Evolutionary conservation across 441 rosid genomes (phyloP).

Genomic region (Rhodomyrtus psidioides): DNA sequence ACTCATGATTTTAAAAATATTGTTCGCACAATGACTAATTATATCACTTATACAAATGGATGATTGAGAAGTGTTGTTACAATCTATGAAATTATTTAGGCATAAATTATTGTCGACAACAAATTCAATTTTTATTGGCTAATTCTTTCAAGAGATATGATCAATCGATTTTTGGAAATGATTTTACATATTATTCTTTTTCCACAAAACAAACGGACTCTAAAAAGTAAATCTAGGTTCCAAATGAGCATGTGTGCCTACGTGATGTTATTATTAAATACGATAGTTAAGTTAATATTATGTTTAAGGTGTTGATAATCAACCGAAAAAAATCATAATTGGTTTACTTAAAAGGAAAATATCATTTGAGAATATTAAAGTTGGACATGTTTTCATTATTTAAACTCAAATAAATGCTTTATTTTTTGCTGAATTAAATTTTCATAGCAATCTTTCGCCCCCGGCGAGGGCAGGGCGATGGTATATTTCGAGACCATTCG

Average conservation of each 20-base stretch:
- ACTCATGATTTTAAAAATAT: neutral
- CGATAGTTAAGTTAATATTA: neutral
- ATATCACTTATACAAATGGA: neutral
- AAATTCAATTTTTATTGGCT: neutral
- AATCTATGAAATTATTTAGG: fast-evolving
- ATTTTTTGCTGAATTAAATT: too few species aligned
- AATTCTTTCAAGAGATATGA: too few species aligned
- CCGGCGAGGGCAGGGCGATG: too few species aligned
- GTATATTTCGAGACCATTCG: too few species aligned
- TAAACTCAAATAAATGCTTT: neutral
- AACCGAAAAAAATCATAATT: neutral
- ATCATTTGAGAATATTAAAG: neutral
- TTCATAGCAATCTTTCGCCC: too few species aligned
- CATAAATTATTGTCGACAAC: neutral
- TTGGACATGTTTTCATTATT: neutral
- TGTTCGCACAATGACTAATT: neutral
- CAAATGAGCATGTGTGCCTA: neutral
- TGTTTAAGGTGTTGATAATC: neutral
- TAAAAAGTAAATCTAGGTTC: neutral
- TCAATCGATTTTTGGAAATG: neutral
- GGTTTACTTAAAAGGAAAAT: neutral
- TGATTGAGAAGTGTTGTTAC: neutral
- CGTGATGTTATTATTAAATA: neutral
- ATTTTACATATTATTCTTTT: too few species aligned
- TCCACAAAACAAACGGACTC: neutral